Evolutionary conservation across 768 basidiomycete genomes (phyloP), one percentile per base, ranked within the genome.

Genomic region (Sistotremastrum suecicum): DNA sequence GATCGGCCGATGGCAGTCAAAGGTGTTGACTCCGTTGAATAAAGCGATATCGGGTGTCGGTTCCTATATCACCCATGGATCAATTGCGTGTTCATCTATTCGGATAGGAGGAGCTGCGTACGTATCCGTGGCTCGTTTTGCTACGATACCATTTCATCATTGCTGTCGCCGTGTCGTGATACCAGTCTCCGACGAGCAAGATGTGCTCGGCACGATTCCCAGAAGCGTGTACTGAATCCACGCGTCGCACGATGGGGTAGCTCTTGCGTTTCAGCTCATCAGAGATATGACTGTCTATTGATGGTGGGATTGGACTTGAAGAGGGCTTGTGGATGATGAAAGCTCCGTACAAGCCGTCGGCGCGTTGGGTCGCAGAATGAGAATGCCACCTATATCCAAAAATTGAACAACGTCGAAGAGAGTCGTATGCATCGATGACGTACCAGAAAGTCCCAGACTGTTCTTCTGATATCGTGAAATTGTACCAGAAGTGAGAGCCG

Each of bases 111-210:
- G 20, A 20, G 4, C 8, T 10, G 34, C 49, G 7, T 29, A 43
- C 50, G 12, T 8, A 43, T 10, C 50, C 50, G n/a, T 38, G 20
- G 42, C 49, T 50, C 32, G 39, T 39, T 36, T 45, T 44, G 34
- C 42, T 47, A 34, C 37, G 39, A 34, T 53, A 53, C 51, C 51
- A 53, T 3, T 30, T 38, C 5, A 46, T 35, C 46, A 53, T 47
- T 10, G 12, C 49, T 29, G 35, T 31, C 29, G 48, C 45, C 0
- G 34, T 40, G n/a, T 43, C n/a, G 39, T 53, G 51, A 41, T 50
- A 48, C 51, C 51, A 53, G 41, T 53, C 51, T 10, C 51, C 51
- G 20, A 53, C 44, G 30, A 53, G 32, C 3, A 50, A 7, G 5
- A 53, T 31, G 8, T 45, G 46, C 30, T 50, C 49, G 1, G 42